Percentiles rank a stretch among this genome's conserved stretches.
phyloP scores from a whole-genome alignment of 2,329 filamentous ascomycete genomes.

The Colletotrichum truncatum region DNA sequence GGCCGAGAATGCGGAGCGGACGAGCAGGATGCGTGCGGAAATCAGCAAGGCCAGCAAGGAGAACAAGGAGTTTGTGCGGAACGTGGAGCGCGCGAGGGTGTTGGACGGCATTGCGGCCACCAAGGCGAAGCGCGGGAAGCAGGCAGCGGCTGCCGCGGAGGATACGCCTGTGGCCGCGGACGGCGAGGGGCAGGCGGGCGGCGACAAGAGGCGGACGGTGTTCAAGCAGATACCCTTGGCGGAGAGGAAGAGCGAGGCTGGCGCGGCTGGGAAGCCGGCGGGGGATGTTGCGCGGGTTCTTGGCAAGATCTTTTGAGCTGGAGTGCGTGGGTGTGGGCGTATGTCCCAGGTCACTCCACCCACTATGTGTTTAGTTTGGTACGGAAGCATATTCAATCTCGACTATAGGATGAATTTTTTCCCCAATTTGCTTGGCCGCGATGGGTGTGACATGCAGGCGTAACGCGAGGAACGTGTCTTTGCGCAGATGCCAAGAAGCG shows the following conservation, averaged over 20 bases:
- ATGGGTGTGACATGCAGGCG: neutral
- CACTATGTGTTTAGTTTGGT: neutral
- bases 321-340: neutral
- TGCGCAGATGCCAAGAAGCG: neutral
- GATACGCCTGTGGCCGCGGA: constrained; percentile 30
- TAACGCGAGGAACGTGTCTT: neutral
- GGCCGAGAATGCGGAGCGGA: constrained; percentile 82
- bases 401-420: constrained; percentile 6
- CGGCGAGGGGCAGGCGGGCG: constrained; percentile 32
- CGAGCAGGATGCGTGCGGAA: constrained; percentile 79
- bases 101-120: constrained; percentile 76
- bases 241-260: constrained; percentile 53
- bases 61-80: constrained; percentile 83
- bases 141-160: constrained; percentile 33
- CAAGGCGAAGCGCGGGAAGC: constrained; percentile 55
- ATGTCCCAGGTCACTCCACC: neutral
- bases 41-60: constrained; percentile 79
- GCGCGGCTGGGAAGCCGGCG: constrained; percentile 60
- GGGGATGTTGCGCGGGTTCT: constrained; percentile 68
- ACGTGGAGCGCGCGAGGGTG: constrained; percentile 84
- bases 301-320: constrained; percentile 68
- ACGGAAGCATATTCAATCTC: constrained; percentile 9
- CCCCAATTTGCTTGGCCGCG: neutral
- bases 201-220: constrained; percentile 52
- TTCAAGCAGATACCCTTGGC: constrained; percentile 75